Evolutionary conservation across 2,329 filamentous ascomycete genomes (phyloP).

Genomic region (Zymoseptoria tritici): DNA sequence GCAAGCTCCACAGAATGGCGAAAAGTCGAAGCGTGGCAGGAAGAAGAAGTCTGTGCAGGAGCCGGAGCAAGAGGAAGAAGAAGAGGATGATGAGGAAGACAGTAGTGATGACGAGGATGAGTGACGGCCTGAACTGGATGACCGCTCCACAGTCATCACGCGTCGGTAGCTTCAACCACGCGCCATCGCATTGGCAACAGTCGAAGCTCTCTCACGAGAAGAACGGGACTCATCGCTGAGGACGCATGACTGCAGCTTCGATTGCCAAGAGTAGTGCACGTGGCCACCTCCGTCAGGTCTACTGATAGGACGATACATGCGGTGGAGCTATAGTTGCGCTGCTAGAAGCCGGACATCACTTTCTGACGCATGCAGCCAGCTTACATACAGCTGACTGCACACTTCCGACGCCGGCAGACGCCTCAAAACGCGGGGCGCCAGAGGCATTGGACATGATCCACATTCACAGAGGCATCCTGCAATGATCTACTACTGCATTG

Average conservation of each 20-base stretch:
- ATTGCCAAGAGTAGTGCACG: neutral
- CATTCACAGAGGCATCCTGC: neutral
- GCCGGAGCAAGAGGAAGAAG: slow-evolving; percentile 6
- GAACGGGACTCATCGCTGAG: neutral
- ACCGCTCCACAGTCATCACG: neutral
- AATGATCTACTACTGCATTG: neutral
- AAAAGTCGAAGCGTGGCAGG: slow-evolving; percentile 2
- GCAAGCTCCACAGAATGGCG: slow-evolving; percentile 1
- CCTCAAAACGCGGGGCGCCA: neutral
- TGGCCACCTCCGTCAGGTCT: neutral
- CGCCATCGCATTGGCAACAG: neutral
- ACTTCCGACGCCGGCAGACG: neutral
- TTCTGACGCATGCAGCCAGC: neutral
- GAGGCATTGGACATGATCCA: neutral
- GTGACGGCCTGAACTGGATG: neutral
- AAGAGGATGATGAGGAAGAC: slow-evolving; percentile 7
- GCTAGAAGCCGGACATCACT: neutral
- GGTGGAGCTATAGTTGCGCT: neutral
- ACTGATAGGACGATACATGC: neutral
- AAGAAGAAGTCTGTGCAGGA: neutral
- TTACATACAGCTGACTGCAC: neutral
- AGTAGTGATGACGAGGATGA: slow-evolving; percentile 12
- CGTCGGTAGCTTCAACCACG: neutral
- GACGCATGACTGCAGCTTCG: neutral
- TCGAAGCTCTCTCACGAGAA: neutral